phyloP scores from a whole-genome alignment of 2,329 filamentous ascomycete genomes.

The Sarocladium kiliense region DNA sequence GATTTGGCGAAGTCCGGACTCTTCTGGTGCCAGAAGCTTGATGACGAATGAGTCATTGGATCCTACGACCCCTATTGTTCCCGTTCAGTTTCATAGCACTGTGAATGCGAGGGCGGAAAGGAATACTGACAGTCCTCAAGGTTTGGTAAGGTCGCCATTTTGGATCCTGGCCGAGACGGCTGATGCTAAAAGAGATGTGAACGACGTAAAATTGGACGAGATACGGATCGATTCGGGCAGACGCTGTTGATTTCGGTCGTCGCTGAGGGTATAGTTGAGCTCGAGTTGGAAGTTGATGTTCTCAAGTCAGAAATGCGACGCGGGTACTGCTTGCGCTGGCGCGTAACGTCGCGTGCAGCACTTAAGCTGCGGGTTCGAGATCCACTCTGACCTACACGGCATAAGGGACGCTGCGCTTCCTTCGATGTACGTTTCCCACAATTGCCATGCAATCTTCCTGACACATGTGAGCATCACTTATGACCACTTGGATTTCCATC shows the following conservation, averaged over 20 bases:
- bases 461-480: too few species aligned
- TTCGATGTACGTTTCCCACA: too few species aligned
- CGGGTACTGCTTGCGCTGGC: neutral
- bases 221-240: too few species aligned
- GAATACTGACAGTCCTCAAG: constrained; percentile 27
- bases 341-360: neutral
- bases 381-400: too few species aligned
- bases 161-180: too few species aligned
- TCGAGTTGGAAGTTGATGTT: neutral
- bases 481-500: too few species aligned
- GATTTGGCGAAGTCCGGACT: constrained; percentile 48
- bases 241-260: too few species aligned
- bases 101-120: neutral
- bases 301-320: constrained; percentile 1
- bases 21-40: constrained; percentile 48
- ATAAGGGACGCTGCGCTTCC: too few species aligned
- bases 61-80: constrained; percentile 48
- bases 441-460: too few species aligned
- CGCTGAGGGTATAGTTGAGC: too few species aligned
- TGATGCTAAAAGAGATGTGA: too few species aligned
- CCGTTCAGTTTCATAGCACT: constrained; percentile 13
- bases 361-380: neutral
- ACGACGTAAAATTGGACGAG: too few species aligned
- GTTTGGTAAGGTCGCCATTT: constrained; percentile 25
- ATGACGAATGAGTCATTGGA: constrained; percentile 60